phyloP scores from a whole-genome alignment of 768 basidiomycete genomes.

The Lactarius hengduanensis region DNA sequence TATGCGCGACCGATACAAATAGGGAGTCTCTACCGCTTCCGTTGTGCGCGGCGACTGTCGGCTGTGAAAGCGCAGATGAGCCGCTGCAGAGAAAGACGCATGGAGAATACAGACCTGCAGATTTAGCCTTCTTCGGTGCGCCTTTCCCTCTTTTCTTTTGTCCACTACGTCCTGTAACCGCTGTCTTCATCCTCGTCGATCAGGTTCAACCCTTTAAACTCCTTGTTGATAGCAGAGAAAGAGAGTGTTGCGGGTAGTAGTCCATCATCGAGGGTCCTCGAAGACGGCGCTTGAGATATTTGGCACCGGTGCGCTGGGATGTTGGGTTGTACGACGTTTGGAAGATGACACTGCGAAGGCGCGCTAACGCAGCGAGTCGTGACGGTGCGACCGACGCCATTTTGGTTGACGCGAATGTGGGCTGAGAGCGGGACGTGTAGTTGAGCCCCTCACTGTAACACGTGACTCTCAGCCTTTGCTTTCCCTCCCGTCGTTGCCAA shows the following conservation, averaged over 20 bases:
- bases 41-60: constrained; percentile 51
- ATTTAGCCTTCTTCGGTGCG: constrained; percentile 76
- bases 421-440: neutral
- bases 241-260: constrained; percentile 73
- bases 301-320: constrained; percentile 80
- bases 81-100: neutral
- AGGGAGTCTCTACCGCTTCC: constrained; percentile 38
- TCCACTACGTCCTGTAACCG: constrained; percentile 66
- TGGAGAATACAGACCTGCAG: constrained; percentile 48
- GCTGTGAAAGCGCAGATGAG: constrained; percentile 35
- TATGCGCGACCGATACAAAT: neutral
- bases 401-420: constrained; percentile 20
- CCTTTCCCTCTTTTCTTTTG: constrained; percentile 78
- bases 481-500: neutral
- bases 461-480: neutral
- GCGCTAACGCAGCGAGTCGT: constrained; percentile 58
- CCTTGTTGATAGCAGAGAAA: constrained; percentile 49
- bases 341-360: constrained; percentile 72
- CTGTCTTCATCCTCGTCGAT: constrained; percentile 65
- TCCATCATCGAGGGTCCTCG: constrained; percentile 82
- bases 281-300: constrained; percentile 81
- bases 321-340: constrained; percentile 88
- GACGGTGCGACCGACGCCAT: constrained; percentile 46
- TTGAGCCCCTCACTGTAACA: neutral
- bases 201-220: constrained; percentile 39